These are phyloP conservation scores for Leptomonas pyrrhocoris DNA, from an alignment of 208 protist species.

Conservation along the genomic window DNA sequence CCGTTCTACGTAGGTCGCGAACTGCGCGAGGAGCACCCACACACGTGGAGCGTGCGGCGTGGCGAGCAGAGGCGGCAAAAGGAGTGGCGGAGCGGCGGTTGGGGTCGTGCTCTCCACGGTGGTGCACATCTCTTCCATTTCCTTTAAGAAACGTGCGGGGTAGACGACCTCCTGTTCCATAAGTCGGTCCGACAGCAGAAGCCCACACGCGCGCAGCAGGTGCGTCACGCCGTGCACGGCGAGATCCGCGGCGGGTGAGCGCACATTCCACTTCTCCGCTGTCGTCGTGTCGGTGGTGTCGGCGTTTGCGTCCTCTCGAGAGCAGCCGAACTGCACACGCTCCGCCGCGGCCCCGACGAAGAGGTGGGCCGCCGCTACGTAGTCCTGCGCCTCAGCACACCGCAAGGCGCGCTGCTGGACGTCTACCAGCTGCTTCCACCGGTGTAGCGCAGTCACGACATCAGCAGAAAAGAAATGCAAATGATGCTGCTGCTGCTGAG, in stretches of 20 bases:
- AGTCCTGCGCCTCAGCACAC: slow-evolving; percentile 22
- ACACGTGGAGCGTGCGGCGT: slow-evolving; percentile 22
- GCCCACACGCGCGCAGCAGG: slow-evolving; percentile 22
- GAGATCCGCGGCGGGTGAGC: slow-evolving; percentile 4
- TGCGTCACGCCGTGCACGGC: slow-evolving; percentile 31
- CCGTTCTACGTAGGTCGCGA: slow-evolving; percentile 20
- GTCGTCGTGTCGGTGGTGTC: background rate
- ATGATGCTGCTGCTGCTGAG: too few species aligned
- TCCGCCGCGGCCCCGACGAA: slow-evolving; percentile 26
- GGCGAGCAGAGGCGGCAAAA: slow-evolving; percentile 1
- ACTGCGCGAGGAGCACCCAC: slow-evolving; percentile 23
- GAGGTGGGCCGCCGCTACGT: slow-evolving; percentile 9
- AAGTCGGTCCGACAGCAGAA: slow-evolving; percentile 15
- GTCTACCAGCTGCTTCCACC: slow-evolving; percentile 20
- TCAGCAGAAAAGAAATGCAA: background rate
- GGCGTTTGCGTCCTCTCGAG: background rate
- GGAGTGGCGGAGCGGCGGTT: background rate
- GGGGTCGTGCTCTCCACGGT: background rate
- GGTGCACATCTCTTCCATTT: background rate
- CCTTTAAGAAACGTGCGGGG: slow-evolving; percentile 6
- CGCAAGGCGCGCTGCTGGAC: slow-evolving; percentile 21
- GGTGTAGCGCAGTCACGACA: background rate
- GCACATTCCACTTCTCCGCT: background rate
- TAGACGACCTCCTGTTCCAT: slow-evolving; percentile 20
- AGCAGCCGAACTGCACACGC: slow-evolving; percentile 10